phyloP scores from a whole-genome alignment of 257 asterid genomes.

The Craterostigma plantagineum region DNA sequence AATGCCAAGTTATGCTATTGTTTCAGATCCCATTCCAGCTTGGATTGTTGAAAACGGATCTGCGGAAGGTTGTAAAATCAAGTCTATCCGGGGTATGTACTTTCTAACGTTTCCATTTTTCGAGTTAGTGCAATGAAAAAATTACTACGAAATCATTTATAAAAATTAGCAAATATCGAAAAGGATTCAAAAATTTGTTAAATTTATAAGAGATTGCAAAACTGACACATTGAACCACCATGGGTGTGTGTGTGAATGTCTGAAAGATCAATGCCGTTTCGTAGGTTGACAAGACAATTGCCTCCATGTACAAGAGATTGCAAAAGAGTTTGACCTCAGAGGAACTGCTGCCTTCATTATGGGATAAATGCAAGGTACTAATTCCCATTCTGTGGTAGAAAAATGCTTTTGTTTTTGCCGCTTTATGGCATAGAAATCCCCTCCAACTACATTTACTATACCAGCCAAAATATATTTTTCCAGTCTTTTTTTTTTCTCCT shows the following conservation, averaged over 20 bases:
- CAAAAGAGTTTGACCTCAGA: slow-evolving; percentile 39
- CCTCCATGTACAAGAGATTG: slow-evolving; percentile 67
- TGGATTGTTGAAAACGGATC: slow-evolving; percentile 86
- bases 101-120: not conserved
- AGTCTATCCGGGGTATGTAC: slow-evolving; percentile 83
- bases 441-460: no score
- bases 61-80: slow-evolving; percentile 83
- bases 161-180: no score
- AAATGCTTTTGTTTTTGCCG: no score
- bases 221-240: not conserved
- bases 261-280: slow-evolving; percentile 2
- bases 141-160: not conserved
- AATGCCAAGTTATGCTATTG: slow-evolving; percentile 8
- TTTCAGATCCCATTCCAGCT: slow-evolving; percentile 94
- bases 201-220: no score
- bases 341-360: slow-evolving; percentile 88
- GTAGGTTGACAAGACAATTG: slow-evolving; percentile 92
- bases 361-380: slow-evolving; percentile 97
- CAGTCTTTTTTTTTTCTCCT: no score
- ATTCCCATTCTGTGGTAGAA: no score
- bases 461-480: no score
- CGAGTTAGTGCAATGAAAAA: no score
- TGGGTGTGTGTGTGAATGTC: slow-evolving; percentile 5
- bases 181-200: no score
- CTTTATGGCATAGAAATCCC: no score